A percentile compares a stretch with the other conserved stretches of the same genome.
These are phyloP conservation scores for Clavispora asparagi DNA, from an alignment of 805 yeast genomes.

Conservation along the genomic window DNA sequence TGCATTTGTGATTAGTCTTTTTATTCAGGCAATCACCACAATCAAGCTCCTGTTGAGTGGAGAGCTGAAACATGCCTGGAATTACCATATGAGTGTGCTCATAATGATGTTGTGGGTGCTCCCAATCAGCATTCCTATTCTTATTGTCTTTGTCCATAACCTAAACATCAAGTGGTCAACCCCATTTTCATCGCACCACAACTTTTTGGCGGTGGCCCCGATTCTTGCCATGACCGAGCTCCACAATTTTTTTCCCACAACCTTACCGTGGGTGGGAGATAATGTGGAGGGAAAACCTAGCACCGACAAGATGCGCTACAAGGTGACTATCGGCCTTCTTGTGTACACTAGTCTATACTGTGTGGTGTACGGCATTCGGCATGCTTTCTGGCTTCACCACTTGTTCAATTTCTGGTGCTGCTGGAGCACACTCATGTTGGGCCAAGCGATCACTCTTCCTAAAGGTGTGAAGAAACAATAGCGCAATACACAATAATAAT, in stretches of 20 bases:
- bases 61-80: constrained; percentile 28
- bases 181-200: constrained; percentile 84
- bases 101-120: constrained; percentile 71
- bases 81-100: constrained; percentile 59
- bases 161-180: constrained; percentile 73
- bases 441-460: background rate
- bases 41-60: constrained; percentile 23
- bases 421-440: constrained; percentile 22
- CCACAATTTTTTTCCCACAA: constrained; percentile 29
- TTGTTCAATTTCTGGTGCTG: constrained; percentile 61
- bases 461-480: background rate
- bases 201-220: constrained; percentile 71
- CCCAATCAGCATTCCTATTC: constrained; percentile 72
- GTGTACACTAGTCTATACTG: constrained; percentile 56
- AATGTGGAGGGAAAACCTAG: constrained; percentile 1
- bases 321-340: constrained; percentile 25
- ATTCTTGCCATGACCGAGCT: constrained; percentile 55
- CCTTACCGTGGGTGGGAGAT: constrained; percentile 31
- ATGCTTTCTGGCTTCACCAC: constrained; percentile 82
- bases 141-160: constrained; percentile 79
- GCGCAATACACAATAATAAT: background rate
- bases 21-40: constrained; percentile 55
- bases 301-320: constrained; percentile 11
- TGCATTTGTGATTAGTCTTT: constrained; percentile 56
- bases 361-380: constrained; percentile 69